Conservation (phyloP, 108 stramenopile genomes). For the Cylindrotheca closterium region DNA sequence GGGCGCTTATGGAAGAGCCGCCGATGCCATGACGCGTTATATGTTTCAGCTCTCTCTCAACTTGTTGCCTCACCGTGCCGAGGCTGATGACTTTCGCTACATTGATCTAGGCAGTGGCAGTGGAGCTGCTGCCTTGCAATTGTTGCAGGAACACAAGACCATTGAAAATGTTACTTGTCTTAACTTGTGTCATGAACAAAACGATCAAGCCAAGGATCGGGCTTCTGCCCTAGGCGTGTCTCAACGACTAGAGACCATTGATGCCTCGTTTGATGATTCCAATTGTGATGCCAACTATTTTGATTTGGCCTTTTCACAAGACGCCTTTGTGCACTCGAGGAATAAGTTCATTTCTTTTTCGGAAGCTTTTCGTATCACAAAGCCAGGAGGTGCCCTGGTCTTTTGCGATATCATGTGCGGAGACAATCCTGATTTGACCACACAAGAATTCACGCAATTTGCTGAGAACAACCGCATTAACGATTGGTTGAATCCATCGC, state of each 20-base stretch:
- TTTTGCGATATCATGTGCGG: constrained; percentile 63
- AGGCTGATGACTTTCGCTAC: constrained; percentile 3
- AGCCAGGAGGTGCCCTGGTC: constrained; percentile 56
- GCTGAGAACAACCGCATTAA: constrained; percentile 42
- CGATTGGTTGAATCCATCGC: constrained; percentile 52
- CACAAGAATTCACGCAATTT: constrained; percentile 43
- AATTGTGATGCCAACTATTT: constrained; percentile 37
- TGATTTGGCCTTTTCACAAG: constrained; percentile 55
- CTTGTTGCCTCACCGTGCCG: constrained; percentile 14
- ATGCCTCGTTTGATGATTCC: constrained; percentile 37
- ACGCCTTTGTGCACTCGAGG: constrained; percentile 59
- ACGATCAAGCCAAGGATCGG: constrained; percentile 26
- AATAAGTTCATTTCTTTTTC: constrained; percentile 35
- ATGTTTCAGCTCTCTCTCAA: constrained; percentile 23
- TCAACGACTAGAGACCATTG: constrained; percentile 34
- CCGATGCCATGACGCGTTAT: constrained; percentile 34
- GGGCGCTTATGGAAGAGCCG: constrained; percentile 30
- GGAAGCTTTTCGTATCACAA: constrained; percentile 58
- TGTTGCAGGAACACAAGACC: constrained; percentile 23
- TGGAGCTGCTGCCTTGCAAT: constrained; percentile 31
- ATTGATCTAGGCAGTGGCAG: constrained; percentile 33
- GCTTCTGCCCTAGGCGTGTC: constrained; percentile 33
- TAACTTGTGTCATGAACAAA: constrained; percentile 44
- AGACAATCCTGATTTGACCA: constrained; percentile 32
- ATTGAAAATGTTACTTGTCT: constrained; percentile 42